Percentiles rank a stretch among this genome's conserved stretches.
Conservation (phyloP, 2,329 filamentous ascomycete species). For the Tolypocladium sp. region DNA sequence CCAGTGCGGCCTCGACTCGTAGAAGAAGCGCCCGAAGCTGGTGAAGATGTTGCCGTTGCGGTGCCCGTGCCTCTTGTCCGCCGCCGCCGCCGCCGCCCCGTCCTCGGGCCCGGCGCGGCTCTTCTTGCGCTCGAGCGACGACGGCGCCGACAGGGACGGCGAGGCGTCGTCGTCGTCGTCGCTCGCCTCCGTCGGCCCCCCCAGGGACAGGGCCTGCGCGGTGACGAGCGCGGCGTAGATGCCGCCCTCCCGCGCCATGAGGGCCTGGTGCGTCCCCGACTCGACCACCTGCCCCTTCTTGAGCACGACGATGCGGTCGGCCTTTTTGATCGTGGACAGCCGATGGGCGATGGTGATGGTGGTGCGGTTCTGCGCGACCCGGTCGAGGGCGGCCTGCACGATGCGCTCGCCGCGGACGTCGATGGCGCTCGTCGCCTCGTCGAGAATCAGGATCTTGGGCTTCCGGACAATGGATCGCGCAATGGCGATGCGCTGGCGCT, state of each 20-base stretch:
- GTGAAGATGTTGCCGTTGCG: constrained; percentile 35
- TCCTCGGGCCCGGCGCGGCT: constrained; percentile 30
- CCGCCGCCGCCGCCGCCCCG: constrained; percentile 10
- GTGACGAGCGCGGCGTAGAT: constrained; percentile 61
- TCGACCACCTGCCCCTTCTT: constrained; percentile 63
- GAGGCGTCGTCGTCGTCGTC: constrained; percentile 24
- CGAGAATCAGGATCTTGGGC: constrained; percentile 63
- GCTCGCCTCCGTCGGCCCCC: constrained; percentile 30
- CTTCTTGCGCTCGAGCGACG: constrained; percentile 33
- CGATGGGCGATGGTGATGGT: constrained; percentile 69
- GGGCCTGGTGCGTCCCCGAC: constrained; percentile 63
- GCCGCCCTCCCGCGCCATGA: constrained; percentile 51
- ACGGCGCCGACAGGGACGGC: too few species aligned
- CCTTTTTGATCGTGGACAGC: constrained; percentile 65
- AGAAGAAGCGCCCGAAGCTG: constrained; percentile 48
- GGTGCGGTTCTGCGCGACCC: constrained; percentile 53
- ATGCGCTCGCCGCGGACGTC: constrained; percentile 45
- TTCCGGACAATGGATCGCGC: constrained; percentile 65
- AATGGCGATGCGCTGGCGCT: constrained; percentile 75
- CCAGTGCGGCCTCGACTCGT: constrained; percentile 44
- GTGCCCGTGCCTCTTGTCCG: constrained; percentile 19
- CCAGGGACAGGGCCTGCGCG: constrained; percentile 49
- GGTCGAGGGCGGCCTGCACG: constrained; percentile 56
- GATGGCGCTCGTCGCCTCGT: constrained; percentile 67
- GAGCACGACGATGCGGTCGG: constrained; percentile 71